Conservation (phyloP, 257 asterid species). For the Paulownia fortunei region DNA sequence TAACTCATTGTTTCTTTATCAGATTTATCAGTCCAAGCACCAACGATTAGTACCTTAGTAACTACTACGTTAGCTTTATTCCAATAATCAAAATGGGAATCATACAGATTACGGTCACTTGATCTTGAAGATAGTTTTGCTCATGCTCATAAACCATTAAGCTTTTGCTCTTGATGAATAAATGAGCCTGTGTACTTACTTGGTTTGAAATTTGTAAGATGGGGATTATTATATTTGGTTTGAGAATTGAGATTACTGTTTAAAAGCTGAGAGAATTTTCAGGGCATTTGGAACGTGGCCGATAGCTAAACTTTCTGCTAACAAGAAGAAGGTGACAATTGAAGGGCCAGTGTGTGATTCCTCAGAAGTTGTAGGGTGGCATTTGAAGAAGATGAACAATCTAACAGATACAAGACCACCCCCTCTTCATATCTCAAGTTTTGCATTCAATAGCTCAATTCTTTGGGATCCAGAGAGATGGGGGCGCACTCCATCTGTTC, state of each 20-base stretch:
- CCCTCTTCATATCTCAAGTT: slow-evolving; percentile 72
- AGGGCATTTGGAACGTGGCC: slow-evolving; percentile 96
- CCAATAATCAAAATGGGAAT: too few relatives aligned
- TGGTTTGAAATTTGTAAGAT: not conserved
- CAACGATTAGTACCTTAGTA: not conserved
- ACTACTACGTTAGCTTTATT: too few relatives aligned
- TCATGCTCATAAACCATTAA: too few relatives aligned
- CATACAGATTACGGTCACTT: slow-evolving; percentile 8
- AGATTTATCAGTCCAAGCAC: too few relatives aligned
- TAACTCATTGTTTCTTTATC: too few relatives aligned
- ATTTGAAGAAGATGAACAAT: slow-evolving; percentile 69
- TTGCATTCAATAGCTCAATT: slow-evolving; percentile 90
- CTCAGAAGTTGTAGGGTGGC: slow-evolving; percentile 89
- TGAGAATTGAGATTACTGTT: not conserved
- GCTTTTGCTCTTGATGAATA: too few relatives aligned
- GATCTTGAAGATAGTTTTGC: not conserved
- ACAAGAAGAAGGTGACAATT: slow-evolving; percentile 58
- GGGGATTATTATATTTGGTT: not conserved
- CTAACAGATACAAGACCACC: slow-evolving; percentile 48
- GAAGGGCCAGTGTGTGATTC: slow-evolving; percentile 85
- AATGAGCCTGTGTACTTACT: too few relatives aligned
- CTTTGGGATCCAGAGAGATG: slow-evolving; percentile 99
- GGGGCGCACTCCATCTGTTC: slow-evolving; percentile 86
- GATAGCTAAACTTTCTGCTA: slow-evolving; percentile 66
- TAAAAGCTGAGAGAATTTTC: slow-evolving; percentile 21